These are phyloP conservation scores for Trypanosoma conorhini DNA, from an alignment of 208 protist species.

Conservation along the genomic window DNA sequence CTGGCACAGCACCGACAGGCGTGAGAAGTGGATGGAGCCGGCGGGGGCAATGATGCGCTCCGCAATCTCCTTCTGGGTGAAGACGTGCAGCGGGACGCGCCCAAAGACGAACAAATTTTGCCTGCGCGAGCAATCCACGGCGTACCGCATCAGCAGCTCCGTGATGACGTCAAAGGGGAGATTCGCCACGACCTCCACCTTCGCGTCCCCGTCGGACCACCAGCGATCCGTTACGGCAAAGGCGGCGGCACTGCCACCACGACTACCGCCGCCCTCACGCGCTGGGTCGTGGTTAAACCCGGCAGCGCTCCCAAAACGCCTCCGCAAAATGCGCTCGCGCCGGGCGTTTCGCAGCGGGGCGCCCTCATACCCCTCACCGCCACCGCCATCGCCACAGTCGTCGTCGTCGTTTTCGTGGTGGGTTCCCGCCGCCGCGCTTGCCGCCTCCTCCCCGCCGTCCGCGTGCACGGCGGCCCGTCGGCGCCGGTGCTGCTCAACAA, in stretches of 20 bases:
- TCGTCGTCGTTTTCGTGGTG: no score
- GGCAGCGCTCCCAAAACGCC: conserved; percentile 31
- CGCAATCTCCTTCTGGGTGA: conserved; percentile 88
- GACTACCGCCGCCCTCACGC: not conserved
- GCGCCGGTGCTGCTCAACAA: conserved; percentile 55
- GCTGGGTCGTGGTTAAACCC: conserved; percentile 30
- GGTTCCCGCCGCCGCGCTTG: not conserved
- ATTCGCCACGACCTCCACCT: conserved; percentile 89
- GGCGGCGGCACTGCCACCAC: not conserved
- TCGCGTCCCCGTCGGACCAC: conserved; percentile 82
- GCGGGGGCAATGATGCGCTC: conserved; percentile 75
- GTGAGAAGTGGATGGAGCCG: conserved; percentile 78
- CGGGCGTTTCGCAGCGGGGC: conserved; percentile 58
- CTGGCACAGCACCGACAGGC: conserved; percentile 81
- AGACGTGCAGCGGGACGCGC: conserved; percentile 83
- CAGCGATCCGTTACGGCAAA: conserved; percentile 60
- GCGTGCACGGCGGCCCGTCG: conserved; percentile 6
- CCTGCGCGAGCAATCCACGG: conserved; percentile 69
- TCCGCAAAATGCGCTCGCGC: conserved; percentile 57
- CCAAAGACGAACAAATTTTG: conserved; percentile 79
- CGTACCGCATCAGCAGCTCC: conserved; percentile 86
- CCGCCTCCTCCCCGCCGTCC: conserved; percentile 1
- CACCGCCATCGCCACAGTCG: not conserved
- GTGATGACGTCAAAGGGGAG: conserved; percentile 83
- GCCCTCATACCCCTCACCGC: conserved; percentile 29